A percentile compares a stretch with the other conserved stretches of the same genome.
Evolutionary conservation across 768 basidiomycete genomes (phyloP).

Genomic region (Suillus sp.): DNA sequence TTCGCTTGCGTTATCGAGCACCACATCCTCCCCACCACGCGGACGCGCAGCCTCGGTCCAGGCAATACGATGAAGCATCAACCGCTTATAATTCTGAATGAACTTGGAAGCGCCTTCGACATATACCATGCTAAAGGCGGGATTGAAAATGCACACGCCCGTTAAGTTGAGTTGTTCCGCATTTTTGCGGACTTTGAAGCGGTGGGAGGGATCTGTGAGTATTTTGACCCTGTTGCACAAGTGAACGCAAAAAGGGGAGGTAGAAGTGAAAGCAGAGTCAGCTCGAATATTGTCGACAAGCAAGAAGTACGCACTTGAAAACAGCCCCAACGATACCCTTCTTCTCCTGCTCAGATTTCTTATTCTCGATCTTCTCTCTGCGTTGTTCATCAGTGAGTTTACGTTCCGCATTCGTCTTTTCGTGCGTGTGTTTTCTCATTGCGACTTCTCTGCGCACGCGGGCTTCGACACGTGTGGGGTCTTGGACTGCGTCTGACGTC

Average conservation of each 20-base stretch:
- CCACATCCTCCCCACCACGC: conserved; percentile 71
- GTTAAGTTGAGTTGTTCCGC: conserved; percentile 89
- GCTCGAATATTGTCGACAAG: background rate
- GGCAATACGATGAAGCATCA: conserved; percentile 85
- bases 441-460: conserved; percentile 93
- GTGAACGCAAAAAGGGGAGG: background rate
- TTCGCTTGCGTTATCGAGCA: conserved; percentile 54
- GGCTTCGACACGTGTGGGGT: conserved; percentile 96
- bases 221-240: conserved; percentile 65
- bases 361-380: conserved; percentile 81
- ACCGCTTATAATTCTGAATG: conserved; percentile 81
- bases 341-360: conserved; percentile 87
- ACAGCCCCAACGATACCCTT: conserved; percentile 81
- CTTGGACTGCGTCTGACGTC: conserved; percentile 94
- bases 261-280: background rate
- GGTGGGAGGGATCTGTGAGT: conserved; percentile 89
- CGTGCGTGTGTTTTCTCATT: conserved; percentile 84
- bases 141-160: conserved; percentile 90
- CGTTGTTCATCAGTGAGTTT: conserved; percentile 91
- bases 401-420: conserved; percentile 91
- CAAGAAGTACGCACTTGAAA: conserved; percentile 70
- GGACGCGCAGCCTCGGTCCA: conserved; percentile 94
- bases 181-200: conserved; percentile 96
- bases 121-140: conserved; percentile 86
- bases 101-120: conserved; percentile 90